Evolutionary conservation across 148 eudicot genomes (phyloP).

Genomic region (Chenopodium formosanum): DNA sequence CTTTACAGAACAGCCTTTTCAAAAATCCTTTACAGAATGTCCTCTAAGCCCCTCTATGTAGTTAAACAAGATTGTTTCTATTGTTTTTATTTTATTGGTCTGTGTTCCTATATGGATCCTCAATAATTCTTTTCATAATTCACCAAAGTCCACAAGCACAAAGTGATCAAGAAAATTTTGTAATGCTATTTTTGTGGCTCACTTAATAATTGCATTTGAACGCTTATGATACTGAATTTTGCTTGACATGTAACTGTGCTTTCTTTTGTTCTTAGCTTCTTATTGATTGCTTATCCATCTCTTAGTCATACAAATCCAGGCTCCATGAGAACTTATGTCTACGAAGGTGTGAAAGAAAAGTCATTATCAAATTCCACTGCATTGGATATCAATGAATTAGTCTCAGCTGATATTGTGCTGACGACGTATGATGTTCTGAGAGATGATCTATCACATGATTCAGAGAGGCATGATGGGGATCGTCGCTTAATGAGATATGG

Average conservation of each 20-base stretch:
- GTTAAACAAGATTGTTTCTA: too few species aligned
- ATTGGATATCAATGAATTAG: slow-evolving; percentile 54
- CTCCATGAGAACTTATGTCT: slow-evolving; percentile 68
- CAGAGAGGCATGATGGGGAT: slow-evolving; percentile 95
- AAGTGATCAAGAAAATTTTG: not conserved
- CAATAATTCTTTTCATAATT: too few species aligned
- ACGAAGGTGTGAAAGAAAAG: slow-evolving; percentile 79
- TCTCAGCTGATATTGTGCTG: slow-evolving; percentile 80
- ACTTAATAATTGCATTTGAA: not conserved
- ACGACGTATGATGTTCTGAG: slow-evolving; percentile 90
- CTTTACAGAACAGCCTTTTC: too few species aligned
- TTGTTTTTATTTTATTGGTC: too few species aligned
- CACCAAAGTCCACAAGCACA: not conserved
- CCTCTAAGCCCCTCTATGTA: not conserved
- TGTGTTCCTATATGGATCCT: not conserved
- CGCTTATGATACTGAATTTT: not conserved
- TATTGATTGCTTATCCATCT: slow-evolving; percentile 25
- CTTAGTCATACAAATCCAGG: slow-evolving; percentile 85
- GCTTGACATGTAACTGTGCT: not conserved
- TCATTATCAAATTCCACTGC: slow-evolving; percentile 48
- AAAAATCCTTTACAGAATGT: not conserved
- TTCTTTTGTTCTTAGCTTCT: slow-evolving; percentile 4
- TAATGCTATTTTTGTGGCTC: not conserved
- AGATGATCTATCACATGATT: slow-evolving; percentile 89
- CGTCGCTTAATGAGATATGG: slow-evolving; percentile 81